Conservation (phyloP, 768 basidiomycete species). For the Pulveroboletus frians region DNA sequence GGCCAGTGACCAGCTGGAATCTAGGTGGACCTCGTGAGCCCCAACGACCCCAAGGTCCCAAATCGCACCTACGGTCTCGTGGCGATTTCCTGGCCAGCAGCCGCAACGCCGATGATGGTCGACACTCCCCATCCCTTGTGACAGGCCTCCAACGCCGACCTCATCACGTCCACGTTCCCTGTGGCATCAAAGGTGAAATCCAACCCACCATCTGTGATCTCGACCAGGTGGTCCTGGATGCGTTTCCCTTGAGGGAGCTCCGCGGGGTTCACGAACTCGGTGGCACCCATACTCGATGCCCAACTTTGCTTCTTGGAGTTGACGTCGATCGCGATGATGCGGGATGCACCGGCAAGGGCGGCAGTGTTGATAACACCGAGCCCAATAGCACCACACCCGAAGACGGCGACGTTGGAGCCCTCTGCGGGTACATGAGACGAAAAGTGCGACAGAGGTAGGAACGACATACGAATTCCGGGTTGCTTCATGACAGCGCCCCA, state of each 20-base stretch:
- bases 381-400: conserved; percentile 95
- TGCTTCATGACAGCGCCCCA: conserved; percentile 96
- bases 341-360: conserved; percentile 68
- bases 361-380: conserved; percentile 88
- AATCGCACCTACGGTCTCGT: conserved; percentile 66
- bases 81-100: conserved; percentile 91
- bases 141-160: conserved; percentile 93
- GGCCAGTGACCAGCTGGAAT: conserved; percentile 74
- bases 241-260: conserved; percentile 69
- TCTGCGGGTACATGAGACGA: conserved; percentile 37
- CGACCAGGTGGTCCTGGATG: conserved; percentile 86
- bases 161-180: conserved; percentile 93
- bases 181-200: conserved; percentile 98
- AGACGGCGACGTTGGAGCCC: conserved; percentile 86
- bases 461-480: conserved; percentile 66
- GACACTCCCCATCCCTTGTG: conserved; percentile 99
- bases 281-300: conserved; percentile 92
- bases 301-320: conserved; percentile 82
- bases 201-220: conserved; percentile 92
- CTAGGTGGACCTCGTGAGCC: conserved; percentile 21
- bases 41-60: background rate
- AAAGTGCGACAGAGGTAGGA: background rate
- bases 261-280: conserved; percentile 86
- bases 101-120: conserved; percentile 94
- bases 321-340: conserved; percentile 89